phyloP scores from a whole-genome alignment of 108 stramenopile genomes.

The Cyclotella sp. region DNA sequence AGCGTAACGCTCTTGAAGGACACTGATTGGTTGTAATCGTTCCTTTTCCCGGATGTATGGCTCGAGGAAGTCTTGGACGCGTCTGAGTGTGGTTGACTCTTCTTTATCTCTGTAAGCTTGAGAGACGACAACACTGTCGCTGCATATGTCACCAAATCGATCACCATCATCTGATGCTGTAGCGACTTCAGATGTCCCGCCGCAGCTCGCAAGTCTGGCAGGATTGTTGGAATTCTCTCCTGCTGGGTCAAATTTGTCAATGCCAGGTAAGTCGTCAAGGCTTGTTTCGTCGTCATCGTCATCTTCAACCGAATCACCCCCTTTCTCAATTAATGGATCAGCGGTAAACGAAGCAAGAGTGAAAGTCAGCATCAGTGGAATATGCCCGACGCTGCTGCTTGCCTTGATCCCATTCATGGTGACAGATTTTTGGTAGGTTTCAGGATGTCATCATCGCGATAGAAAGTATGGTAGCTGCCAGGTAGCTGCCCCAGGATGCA shows the following conservation, averaged over 20 bases:
- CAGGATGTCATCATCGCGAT: no score
- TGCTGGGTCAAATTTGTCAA: not conserved
- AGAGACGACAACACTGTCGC: not conserved
- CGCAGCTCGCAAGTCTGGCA: not conserved
- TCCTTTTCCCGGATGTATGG: not conserved
- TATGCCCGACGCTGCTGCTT: not conserved
- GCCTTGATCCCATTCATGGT: not conserved
- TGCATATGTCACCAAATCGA: no score
- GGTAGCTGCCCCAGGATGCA: no score
- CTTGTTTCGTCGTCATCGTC: not conserved
- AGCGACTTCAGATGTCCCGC: not conserved
- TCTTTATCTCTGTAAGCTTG: not conserved
- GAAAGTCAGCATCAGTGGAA: not conserved
- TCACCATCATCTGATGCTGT: no score
- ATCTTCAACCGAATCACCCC: not conserved
- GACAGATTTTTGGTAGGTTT: no score
- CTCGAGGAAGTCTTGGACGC: not conserved
- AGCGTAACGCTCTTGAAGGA: slow-evolving; percentile 16
- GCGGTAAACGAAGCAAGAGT: not conserved
- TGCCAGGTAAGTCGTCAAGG: not conserved
- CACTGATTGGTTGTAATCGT: not conserved
- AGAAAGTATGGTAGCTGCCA: no score
- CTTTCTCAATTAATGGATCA: not conserved
- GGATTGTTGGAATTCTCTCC: not conserved
- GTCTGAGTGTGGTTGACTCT: not conserved